Percentiles rank a stretch among this genome's conserved stretches.
Evolutionary conservation across 1,284 basidiomycete genomes (phyloP).

Genomic region (Cryptococcus jaspeensis): DNA sequence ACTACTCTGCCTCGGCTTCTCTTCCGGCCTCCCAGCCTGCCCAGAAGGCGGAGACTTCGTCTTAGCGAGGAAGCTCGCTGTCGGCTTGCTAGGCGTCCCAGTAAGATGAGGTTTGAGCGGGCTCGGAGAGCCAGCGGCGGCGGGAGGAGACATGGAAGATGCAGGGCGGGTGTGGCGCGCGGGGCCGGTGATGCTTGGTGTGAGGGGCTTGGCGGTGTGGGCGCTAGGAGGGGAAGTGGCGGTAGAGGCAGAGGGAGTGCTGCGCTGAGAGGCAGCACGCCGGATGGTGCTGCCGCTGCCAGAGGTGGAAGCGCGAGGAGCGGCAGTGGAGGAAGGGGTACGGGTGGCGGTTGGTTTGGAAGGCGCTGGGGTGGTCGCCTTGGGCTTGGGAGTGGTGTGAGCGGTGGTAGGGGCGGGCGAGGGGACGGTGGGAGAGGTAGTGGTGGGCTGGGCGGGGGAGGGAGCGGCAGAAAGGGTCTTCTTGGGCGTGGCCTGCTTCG

Average conservation of each 20-base stretch:
- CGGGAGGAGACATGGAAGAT: neutral
- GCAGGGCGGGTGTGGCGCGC: slow-evolving; percentile 1
- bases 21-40: neutral
- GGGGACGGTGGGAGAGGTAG: neutral
- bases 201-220: slow-evolving; percentile 9
- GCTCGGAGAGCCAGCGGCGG: slow-evolving; percentile 3
- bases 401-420: slow-evolving; percentile 1
- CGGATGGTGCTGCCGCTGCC: too few species aligned
- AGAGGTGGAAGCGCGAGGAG: too few species aligned
- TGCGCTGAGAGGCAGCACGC: neutral
- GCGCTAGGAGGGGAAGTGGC: neutral
- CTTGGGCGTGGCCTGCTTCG: neutral
- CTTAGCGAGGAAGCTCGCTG: slow-evolving; percentile 36
- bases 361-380: neutral
- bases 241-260: neutral
- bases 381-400: neutral
- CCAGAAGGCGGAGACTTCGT: slow-evolving; percentile 1
- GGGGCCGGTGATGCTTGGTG: slow-evolving; percentile 24
- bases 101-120: slow-evolving; percentile 36
- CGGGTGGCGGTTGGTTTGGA: neutral
- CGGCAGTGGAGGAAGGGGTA: neutral
- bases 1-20: neutral
- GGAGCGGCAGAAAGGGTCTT: neutral
- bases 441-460: neutral
- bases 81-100: slow-evolving; percentile 36